Conservation (phyloP, 2,329 filamentous ascomycete genomes). For the Phyllosticta ampelicida region DNA sequence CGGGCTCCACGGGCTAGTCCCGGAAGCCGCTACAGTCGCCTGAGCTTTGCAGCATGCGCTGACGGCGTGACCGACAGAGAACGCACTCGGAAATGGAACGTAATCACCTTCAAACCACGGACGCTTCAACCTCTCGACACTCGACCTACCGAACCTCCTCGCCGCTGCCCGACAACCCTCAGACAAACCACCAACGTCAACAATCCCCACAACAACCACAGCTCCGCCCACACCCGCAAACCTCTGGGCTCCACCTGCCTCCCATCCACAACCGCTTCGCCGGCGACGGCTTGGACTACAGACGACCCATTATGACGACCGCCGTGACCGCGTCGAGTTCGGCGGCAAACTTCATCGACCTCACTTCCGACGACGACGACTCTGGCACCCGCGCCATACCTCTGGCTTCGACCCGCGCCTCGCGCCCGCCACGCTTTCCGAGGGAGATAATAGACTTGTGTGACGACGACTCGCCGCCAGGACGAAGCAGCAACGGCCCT, state of each 20-base stretch:
- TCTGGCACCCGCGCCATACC: constrained; percentile 11
- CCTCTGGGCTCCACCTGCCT: constrained; percentile 17
- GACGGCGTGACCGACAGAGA: constrained; percentile 18
- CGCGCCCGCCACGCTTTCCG: constrained; percentile 31
- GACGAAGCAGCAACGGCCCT: constrained; percentile 13
- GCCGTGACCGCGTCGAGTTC: constrained; percentile 1
- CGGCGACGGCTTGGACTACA: constrained; percentile 46
- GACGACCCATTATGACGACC: constrained; percentile 36
- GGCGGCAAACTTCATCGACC: constrained; percentile 23
- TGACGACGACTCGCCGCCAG: constrained; percentile 24
- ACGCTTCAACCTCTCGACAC: constrained; percentile 15
- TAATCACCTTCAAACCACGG: constrained; percentile 19
- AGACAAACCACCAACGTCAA: neutral
- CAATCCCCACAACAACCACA: constrained; percentile 2
- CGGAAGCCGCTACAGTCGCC: too few relatives aligned
- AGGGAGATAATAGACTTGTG: constrained; percentile 35
- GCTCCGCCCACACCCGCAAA: constrained; percentile 11
- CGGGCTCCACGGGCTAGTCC: neutral
- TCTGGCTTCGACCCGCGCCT: constrained; percentile 18
- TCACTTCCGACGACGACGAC: constrained; percentile 26
- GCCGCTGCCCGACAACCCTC: neutral
- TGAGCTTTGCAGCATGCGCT: constrained; percentile 1
- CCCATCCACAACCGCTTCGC: constrained; percentile 20
- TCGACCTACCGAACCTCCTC: constrained; percentile 13
- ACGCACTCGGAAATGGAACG: constrained; percentile 25